A percentile compares a stretch with the other conserved stretches of the same genome.
phyloP scores from a whole-genome alignment of 2,329 filamentous ascomycete genomes.

The Xylariomycetidae sp. region DNA sequence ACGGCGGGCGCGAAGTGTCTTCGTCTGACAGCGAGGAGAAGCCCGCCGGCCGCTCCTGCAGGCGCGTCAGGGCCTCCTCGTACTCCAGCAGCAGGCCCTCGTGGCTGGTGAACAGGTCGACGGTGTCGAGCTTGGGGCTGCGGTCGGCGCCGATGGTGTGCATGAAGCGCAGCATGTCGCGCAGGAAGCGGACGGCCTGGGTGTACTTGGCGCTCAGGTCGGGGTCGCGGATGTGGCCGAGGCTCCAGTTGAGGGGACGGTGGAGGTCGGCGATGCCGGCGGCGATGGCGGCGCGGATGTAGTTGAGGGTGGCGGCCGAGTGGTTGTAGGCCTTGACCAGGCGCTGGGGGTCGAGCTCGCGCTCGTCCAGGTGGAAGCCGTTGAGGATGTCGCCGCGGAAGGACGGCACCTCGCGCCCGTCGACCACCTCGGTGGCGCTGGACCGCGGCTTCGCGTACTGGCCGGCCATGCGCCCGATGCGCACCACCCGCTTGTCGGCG shows the following conservation, averaged over 20 bases:
- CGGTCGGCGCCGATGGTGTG: slow-evolving; percentile 86
- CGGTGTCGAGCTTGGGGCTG: slow-evolving; percentile 76
- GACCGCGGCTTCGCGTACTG: slow-evolving; percentile 96
- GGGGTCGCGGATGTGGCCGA: slow-evolving; percentile 84
- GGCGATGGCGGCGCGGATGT: slow-evolving; percentile 74
- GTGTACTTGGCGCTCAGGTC: slow-evolving; percentile 81
- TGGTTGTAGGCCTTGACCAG: slow-evolving; percentile 91
- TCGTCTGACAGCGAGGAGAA: neutral
- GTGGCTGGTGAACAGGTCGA: slow-evolving; percentile 93
- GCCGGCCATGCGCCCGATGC: slow-evolving; percentile 92
- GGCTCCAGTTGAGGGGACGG: slow-evolving; percentile 87
- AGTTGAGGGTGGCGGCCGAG: slow-evolving; percentile 91
- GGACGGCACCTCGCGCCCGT: slow-evolving; percentile 76
- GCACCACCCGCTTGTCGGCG: slow-evolving; percentile 71
- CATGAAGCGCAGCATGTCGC: slow-evolving; percentile 90
- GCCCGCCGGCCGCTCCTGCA: slow-evolving; percentile 23
- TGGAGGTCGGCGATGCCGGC: slow-evolving; percentile 92
- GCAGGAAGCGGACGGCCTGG: slow-evolving; percentile 76
- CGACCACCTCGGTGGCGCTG: slow-evolving; percentile 74
- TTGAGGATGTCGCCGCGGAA: slow-evolving; percentile 97
- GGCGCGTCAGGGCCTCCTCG: slow-evolving; percentile 78
- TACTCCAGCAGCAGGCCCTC: slow-evolving; percentile 93
- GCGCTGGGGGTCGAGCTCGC: slow-evolving; percentile 74
- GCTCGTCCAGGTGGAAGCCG: slow-evolving; percentile 69
- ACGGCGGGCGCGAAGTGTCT: slow-evolving; percentile 17